Evolutionary conservation across 495 filamentous ascomycete species (phyloP).

Genomic region (Penicillium diatomitis): DNA sequence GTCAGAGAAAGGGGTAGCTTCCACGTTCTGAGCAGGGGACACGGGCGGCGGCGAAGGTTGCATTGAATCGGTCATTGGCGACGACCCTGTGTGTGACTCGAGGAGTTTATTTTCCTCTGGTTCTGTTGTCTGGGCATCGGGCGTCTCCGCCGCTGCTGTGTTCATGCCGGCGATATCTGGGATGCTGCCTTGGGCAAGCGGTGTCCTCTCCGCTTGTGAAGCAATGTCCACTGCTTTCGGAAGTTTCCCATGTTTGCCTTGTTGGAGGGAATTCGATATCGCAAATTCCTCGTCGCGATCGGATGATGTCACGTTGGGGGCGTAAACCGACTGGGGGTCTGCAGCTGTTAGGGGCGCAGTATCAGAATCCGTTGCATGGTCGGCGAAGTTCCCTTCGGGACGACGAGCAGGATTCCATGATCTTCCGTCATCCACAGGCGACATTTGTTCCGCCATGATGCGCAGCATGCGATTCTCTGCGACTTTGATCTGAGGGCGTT

Average conservation of each 20-base stretch:
- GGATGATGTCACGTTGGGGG: conserved; percentile 9
- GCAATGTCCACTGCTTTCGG: too few species aligned
- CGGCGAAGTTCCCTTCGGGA: conserved; percentile 15
- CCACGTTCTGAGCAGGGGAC: too few species aligned
- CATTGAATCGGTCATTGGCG: too few species aligned
- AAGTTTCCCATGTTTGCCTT: too few species aligned
- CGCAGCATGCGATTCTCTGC: conserved; percentile 4
- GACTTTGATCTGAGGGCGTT: background rate
- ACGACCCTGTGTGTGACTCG: too few species aligned
- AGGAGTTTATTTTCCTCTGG: background rate
- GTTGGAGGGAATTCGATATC: conserved; percentile 7
- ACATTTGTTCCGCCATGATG: conserved; percentile 16
- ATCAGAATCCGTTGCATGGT: conserved; percentile 2
- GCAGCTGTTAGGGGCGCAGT: conserved; percentile 2
- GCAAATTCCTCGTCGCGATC: conserved; percentile 13
- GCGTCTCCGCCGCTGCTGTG: too few species aligned
- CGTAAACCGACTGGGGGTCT: conserved; percentile 4
- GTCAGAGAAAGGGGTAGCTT: too few species aligned
- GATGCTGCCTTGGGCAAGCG: background rate
- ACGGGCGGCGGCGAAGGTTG: too few species aligned
- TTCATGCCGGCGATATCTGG: too few species aligned
- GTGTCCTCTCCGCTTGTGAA: background rate
- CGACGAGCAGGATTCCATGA: conserved; percentile 37
- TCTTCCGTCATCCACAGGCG: conserved; percentile 11
- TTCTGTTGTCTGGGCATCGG: background rate